These are phyloP conservation scores for Dictyostelium firmibasis DNA, from an alignment of 78 protist species.

Conservation along the genomic window DNA sequence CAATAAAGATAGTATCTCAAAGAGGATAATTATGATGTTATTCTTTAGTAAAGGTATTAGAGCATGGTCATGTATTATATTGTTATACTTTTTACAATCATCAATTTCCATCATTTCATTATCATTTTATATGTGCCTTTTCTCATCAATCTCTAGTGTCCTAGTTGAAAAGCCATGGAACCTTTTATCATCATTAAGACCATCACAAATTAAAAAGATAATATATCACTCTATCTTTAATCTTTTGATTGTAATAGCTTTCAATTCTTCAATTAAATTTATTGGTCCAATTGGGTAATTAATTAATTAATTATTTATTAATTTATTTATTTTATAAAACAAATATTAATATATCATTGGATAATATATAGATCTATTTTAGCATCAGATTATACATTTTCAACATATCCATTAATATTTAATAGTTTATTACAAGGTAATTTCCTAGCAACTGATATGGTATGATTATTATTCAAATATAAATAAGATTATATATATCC, in stretches of 20 bases:
- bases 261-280: constrained; percentile 48
- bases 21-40: not conserved
- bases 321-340: not conserved
- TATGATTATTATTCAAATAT: not conserved
- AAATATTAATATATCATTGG: no score
- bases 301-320: not conserved
- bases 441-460: constrained; percentile 48
- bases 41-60: constrained; percentile 54
- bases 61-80: constrained; percentile 9
- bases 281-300: constrained; percentile 75
- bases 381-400: constrained; percentile 55
- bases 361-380: constrained; percentile 28
- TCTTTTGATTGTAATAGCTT: constrained; percentile 11
- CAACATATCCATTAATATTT: constrained; percentile 57
- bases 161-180: constrained; percentile 44
- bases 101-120: not conserved
- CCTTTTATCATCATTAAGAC: not conserved
- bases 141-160: not conserved
- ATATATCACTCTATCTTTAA: not conserved
- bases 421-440: constrained; percentile 11
- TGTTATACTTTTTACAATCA: constrained; percentile 14
- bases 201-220: constrained; percentile 1
- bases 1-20: not conserved
- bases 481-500: not conserved
- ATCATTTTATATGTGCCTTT: not conserved